phyloP scores from a whole-genome alignment of 2,329 filamentous ascomycete genomes.

The Esteya vermicola region DNA sequence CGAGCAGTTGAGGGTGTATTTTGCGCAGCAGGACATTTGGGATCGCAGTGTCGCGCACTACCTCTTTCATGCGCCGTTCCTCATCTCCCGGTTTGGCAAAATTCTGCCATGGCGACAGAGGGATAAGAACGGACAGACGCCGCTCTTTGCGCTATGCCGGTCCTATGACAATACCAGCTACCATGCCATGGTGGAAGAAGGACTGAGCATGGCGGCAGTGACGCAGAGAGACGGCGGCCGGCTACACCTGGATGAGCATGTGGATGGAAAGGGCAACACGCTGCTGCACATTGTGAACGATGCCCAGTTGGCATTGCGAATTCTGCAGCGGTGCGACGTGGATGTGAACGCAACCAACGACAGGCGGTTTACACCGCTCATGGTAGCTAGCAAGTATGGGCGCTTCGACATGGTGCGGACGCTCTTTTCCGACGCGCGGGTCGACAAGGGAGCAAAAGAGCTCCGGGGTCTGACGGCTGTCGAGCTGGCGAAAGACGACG shows the following conservation, averaged over 20 bases:
- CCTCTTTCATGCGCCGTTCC: constrained; percentile 73
- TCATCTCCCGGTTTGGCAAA: constrained; percentile 64
- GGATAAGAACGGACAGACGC: constrained; percentile 96
- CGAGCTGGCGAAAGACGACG: constrained; percentile 93
- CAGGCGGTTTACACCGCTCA: constrained; percentile 84
- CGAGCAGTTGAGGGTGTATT: constrained; percentile 48
- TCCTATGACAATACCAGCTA: constrained; percentile 92
- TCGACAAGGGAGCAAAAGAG: constrained; percentile 75
- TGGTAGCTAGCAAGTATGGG: constrained; percentile 98
- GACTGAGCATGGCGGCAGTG: constrained; percentile 56
- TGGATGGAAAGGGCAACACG: constrained; percentile 87
- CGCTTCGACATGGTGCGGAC: constrained; percentile 83
- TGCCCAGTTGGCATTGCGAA: constrained; percentile 55
- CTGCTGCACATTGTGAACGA: constrained; percentile 93
- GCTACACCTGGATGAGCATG: constrained; percentile 84
- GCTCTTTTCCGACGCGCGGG: constrained; percentile 74
- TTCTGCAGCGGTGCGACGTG: constrained; percentile 77
- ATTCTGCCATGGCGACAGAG: constrained; percentile 78
- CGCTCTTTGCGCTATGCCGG: constrained; percentile 83
- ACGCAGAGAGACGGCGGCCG: constrained; percentile 64
- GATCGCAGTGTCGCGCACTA: constrained; percentile 92
- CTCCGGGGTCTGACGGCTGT: constrained; percentile 81
- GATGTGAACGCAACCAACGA: constrained; percentile 94
- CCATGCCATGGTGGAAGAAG: constrained; percentile 71
- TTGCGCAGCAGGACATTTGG: constrained; percentile 64